Evolutionary conservation across 2,329 filamentous ascomycete genomes (phyloP), one percentile per base, ranked within the genome.

Genomic region (Penicillium olsonii): DNA sequence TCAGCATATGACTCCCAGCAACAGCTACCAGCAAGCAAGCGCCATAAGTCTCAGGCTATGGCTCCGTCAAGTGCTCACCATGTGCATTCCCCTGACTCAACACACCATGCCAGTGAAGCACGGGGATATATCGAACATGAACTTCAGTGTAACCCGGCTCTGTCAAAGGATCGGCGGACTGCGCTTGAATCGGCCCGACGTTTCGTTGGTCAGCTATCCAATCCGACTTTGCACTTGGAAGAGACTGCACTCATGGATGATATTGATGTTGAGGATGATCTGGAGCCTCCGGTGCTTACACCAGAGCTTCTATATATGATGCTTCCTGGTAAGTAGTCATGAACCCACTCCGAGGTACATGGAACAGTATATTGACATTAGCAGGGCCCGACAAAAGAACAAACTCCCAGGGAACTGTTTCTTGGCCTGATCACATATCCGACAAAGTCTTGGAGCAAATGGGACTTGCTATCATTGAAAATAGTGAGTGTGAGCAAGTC

Each of bases 221-320:
- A 59, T 33, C 58, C 59, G 2, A 48, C 51, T 12, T 18, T 62
- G 9, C 49, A 55, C 33, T 55, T 51, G 11, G 39, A 56, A 22
- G 52, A 53, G 24, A 46, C 17, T 15, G 38, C 40, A 14, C 17
- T 35, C 9, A 38, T 29, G 10, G 55, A 58, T 27, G 43, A 55
- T 1, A 11, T 48, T 8, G 55, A 52, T 5, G 33, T 51, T 31
- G 52, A 49, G 20, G 55, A 55, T 5, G 43, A 45, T 29, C 26
- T 55, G 10, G 15, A 40, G n/a, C 47, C 48, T 14, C 52, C 55
- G 26, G 42, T 18, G 33, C 53, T 61, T 2, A 58, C 60, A 3
- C 56, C 60, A 1, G 60, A 62, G 31, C 22, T 62, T 17, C 37
- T 62, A 6, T 58, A 59, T 11, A 62, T 61, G 58, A 59, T 62